Percentiles rank a stretch among this genome's conserved stretches.
These are phyloP conservation scores for Hyaloraphidium curvatum DNA, from an alignment of 192 early-diverging fungal genomes.

Conservation along the genomic window DNA sequence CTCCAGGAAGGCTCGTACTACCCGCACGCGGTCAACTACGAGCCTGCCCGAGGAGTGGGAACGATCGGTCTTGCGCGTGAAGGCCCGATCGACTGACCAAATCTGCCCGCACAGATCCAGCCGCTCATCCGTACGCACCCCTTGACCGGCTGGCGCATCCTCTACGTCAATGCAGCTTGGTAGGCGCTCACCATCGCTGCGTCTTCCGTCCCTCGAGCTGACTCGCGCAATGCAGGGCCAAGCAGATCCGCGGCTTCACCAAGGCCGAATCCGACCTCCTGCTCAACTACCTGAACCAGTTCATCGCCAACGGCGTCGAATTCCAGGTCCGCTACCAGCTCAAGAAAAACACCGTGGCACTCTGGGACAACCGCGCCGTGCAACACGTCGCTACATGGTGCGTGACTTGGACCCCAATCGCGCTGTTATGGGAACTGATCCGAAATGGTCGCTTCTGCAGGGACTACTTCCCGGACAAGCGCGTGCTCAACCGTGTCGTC, in stretches of 20 bases:
- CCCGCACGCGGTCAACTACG: not conserved
- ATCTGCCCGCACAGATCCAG: slow-evolving; percentile 8
- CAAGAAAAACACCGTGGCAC: slow-evolving; percentile 33
- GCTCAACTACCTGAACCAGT: slow-evolving; percentile 26
- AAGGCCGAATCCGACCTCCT: slow-evolving; percentile 18
- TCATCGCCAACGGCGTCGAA: slow-evolving; percentile 26
- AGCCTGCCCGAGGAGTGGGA: not conserved
- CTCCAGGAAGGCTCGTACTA: not conserved
- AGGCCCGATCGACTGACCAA: not conserved
- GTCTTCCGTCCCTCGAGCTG: no score
- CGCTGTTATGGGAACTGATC: no score
- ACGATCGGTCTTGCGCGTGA: not conserved
- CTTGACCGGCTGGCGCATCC: slow-evolving; percentile 29
- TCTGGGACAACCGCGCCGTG: slow-evolving; percentile 45
- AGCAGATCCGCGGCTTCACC: slow-evolving; percentile 17
- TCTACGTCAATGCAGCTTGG: slow-evolving; percentile 44
- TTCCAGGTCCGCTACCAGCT: slow-evolving; percentile 23
- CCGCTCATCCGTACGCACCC: slow-evolving; percentile 29
- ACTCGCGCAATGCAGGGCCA: no score
- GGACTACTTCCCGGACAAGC: not conserved
- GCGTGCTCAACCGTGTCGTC: slow-evolving; percentile 10
- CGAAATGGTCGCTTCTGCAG: no score
- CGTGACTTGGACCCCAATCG: slow-evolving; percentile 18
- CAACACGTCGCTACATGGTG: slow-evolving; percentile 25
- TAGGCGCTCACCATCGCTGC: no score